Evolutionary conservation across 2,329 filamentous ascomycete species (phyloP).

Genomic region (Podosphaera aphanis): DNA sequence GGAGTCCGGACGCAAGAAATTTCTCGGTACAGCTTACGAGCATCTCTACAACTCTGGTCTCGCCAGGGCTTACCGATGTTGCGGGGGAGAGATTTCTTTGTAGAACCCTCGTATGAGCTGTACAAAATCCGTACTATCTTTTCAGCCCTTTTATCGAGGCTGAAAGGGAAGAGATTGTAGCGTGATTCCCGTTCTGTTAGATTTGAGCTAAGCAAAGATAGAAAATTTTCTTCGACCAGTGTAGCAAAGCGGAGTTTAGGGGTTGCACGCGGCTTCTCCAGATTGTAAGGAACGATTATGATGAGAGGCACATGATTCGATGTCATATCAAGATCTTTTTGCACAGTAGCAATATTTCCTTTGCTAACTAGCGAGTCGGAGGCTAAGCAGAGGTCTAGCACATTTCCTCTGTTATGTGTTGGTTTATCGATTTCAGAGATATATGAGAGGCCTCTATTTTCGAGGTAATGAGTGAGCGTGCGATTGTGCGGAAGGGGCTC

Average conservation of each 20-base stretch:
- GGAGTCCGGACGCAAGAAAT: background rate
- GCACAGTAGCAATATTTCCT: background rate
- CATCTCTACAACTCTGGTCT: background rate
- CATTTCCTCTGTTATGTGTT: background rate
- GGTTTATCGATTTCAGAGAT: background rate
- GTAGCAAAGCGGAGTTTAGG: background rate
- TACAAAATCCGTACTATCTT: background rate
- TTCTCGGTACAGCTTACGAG: background rate
- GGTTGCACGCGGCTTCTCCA: too few species aligned
- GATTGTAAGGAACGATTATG: background rate
- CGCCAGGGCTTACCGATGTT: background rate
- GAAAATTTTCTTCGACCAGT: background rate
- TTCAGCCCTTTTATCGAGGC: background rate
- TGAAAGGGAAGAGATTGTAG: background rate
- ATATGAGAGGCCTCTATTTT: background rate
- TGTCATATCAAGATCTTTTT: background rate
- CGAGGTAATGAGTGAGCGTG: background rate
- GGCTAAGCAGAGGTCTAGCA: slow-evolving; percentile 1
- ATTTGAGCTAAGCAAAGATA: background rate
- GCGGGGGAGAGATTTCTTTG: background rate
- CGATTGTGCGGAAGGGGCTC: background rate
- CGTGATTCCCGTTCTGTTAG: background rate
- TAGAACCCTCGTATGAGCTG: background rate
- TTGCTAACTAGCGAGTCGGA: background rate
- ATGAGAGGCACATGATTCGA: background rate